Percentiles rank a stretch among this genome's conserved stretches.
These are phyloP conservation scores for Teratosphaeria gauchensis DNA, from an alignment of 2,329 filamentous ascomycete species.

Conservation along the genomic window DNA sequence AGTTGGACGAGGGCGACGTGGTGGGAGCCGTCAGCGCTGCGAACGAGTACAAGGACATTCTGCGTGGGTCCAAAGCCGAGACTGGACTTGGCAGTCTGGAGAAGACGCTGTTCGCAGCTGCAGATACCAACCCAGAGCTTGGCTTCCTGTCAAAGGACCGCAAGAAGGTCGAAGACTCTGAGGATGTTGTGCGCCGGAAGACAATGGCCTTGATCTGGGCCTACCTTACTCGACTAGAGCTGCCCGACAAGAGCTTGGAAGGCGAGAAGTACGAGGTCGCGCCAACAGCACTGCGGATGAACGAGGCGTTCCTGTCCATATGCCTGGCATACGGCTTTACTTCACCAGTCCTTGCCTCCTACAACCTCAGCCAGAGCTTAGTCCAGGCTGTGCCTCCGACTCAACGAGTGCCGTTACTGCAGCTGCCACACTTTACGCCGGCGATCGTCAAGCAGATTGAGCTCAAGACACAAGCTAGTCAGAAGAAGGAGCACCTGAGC, in stretches of 20 bases:
- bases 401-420: conserved; percentile 65
- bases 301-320: conserved; percentile 78
- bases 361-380: conserved; percentile 72
- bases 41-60: conserved; percentile 68
- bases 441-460: conserved; percentile 55
- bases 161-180: conserved; percentile 66
- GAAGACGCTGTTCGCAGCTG: conserved; percentile 57
- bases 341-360: conserved; percentile 70
- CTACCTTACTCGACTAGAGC: conserved; percentile 79
- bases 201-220: conserved; percentile 87
- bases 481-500: conserved; percentile 55
- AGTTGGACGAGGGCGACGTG: conserved; percentile 69
- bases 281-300: conserved; percentile 74
- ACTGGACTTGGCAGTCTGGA: conserved; percentile 75
- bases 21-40: conserved; percentile 74
- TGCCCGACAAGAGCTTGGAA: conserved; percentile 68
- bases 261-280: conserved; percentile 83
- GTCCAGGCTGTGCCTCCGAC: conserved; percentile 82
- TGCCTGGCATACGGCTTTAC: conserved; percentile 80
- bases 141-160: conserved; percentile 66
- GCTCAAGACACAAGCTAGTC: conserved; percentile 47
- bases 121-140: conserved; percentile 27
- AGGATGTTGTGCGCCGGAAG: conserved; percentile 73
- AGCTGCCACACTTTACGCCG: conserved; percentile 78
- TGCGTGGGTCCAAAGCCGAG: conserved; percentile 71